Base-by-base conservation (phyloP, 2,329 filamentous ascomycete genomes). In the Pseudogymnoascus pannorum region DNA sequence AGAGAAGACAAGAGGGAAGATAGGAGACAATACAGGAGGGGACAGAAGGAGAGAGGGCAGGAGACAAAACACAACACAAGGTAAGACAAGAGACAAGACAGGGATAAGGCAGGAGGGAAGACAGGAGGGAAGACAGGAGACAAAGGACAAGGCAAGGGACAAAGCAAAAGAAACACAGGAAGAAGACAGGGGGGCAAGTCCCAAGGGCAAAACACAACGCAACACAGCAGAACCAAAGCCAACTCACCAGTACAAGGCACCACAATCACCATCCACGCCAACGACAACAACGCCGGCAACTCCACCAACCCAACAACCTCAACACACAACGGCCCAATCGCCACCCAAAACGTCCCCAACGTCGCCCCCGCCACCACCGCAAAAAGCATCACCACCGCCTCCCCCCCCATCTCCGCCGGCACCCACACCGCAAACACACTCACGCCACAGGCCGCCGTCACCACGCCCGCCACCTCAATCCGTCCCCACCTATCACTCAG, bases 291-390 rank as follows among this genome's bases (percentile, higher is more conserved):
- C 3, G 74, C 75, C 7, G 72, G 75, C 8, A 77, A 65, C 54
- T 77, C 70, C 58, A 69, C 68, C 5, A 78, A 68, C 5, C 75
- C 75, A 1, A 72, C 75, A 12, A 77, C 72, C 61, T 77, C 75
- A 16, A 73, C 75, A 38, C 71, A 73, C 0, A 78, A 67, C 5
- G 75, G 74, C 6, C 71, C 72, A 59, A 77, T 72, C 9, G 75
- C 74, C 69, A 76, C 76, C 78, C 79, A 82, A 64, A 79, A 80
- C 0, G 77, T 73, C 0, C 80, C 79, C 26, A 78, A 67, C 6
- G 77, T 74, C 5, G 74, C 74, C 2, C 79, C 79, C 59, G 70
- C 70, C 0, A 78, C 31, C 7, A 81, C 63, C 0, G 74, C 73
- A 62, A 79, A 80, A 60, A 80, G 72, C 1, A 78, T 65, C 1